Percentiles rank a stretch among this genome's conserved stretches.
Conservation (phyloP, 306 rosid species). For the Trifolium pratense region DNA sequence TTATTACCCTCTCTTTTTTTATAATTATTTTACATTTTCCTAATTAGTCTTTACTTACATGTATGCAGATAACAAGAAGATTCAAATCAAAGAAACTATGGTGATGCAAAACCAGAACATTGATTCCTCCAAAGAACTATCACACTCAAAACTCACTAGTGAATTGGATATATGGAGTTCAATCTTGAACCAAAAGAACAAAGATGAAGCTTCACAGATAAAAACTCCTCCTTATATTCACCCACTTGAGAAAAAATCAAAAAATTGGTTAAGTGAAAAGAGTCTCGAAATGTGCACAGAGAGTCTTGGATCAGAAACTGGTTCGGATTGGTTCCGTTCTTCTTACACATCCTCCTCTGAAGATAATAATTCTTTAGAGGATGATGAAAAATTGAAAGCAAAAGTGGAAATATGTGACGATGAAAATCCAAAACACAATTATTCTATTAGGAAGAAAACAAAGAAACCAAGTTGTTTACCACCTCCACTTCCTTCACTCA, state of each 20-base stretch:
- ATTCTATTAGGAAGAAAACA: neutral
- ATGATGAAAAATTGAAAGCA: neutral
- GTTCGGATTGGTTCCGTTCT: conserved; percentile 69
- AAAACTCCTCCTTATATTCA: conserved; percentile 63
- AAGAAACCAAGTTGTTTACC: conserved; percentile 57
- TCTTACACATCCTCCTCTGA: conserved; percentile 52
- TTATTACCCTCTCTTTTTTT: neutral
- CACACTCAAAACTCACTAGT: neutral
- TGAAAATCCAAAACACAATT: neutral
- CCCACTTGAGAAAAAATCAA: conserved; percentile 65
- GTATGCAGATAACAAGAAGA: conserved; percentile 48
- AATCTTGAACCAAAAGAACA: conserved; percentile 50
- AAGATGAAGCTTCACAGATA: conserved; percentile 37
- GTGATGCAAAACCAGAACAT: neutral
- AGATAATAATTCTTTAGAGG: conserved; percentile 10
- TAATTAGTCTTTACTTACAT: conserved; percentile 4
- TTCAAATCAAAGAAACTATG: conserved; percentile 36
- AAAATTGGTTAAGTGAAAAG: conserved; percentile 52
- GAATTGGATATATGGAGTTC: conserved; percentile 56
- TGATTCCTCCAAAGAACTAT: neutral
- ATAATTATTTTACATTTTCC: neutral
- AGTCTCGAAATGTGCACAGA: conserved; percentile 84
- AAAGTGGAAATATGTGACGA: neutral
- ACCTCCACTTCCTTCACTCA: conserved; percentile 59
- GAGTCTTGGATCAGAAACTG: conserved; percentile 89